Evolutionary conservation across 2,329 filamentous ascomycete genomes (phyloP), one percentile per base, ranked within the genome.

Genomic region (Cladosporium colombiae): DNA sequence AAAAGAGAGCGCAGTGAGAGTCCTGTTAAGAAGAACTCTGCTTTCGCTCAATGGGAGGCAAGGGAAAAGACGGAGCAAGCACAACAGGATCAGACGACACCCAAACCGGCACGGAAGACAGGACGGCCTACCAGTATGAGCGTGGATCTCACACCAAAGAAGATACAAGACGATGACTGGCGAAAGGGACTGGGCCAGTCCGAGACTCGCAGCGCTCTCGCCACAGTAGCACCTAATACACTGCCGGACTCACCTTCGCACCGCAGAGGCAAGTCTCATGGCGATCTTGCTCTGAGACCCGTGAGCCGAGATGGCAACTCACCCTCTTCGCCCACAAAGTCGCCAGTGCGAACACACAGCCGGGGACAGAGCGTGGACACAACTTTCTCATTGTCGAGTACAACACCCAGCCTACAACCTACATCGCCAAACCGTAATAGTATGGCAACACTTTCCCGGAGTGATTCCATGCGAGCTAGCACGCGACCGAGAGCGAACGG

Each of bases 391-490:
- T 16, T 63, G 2, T 62, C 59, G 5, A 18, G 18, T n/a, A 40
- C 31, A 11, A 23, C 29, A 2, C 55, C 56, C 21, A 53, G 18
- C 21, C 33, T 60, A 7, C 46, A 60, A 18, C 55, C 63, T 27
- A 35, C 55, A n/a, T 53, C 31, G 18, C 25, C 57, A 7, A 66
- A 66, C 29, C 68, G 68, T 27, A 75, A 76, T 65, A 75, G 74
- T 63, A 60, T 76, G 57, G 75, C 74, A 6, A 76, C 75, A 11
- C 65, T 78, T 14, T 77, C 75, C 5, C 69, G 77, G 8, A 77
- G 75, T 18, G 77, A 78, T 62, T 76, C 74, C 3, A 74, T 78
- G 64, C 74, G 76, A 33, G 75, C 73, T 16, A 76, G 75, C 56
- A 73, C 70, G 14, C 69, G 72, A 64, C 74, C 75, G 55, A 67